Base-by-base conservation (phyloP, 2,329 filamentous ascomycete species). In the Zarea fungicola region DNA sequence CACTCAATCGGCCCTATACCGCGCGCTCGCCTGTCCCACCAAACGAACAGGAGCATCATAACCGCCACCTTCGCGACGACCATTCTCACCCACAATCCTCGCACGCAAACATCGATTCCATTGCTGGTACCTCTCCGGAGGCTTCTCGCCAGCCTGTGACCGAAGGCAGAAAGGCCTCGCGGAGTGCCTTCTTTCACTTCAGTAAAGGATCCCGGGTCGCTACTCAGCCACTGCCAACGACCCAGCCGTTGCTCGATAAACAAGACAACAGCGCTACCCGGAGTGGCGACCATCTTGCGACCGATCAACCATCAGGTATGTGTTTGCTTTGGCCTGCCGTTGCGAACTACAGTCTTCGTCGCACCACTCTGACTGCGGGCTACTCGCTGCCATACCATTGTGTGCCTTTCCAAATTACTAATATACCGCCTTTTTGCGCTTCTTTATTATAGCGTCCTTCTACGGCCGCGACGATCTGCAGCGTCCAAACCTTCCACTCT, bases 151-250 rank as follows among this genome's bases (percentile, higher is more conserved):
- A 48, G 57, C 60, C 54, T 51, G 60, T 63, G 50, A 59, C 63
- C 55, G 70, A 68, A 57, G 67, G 64, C 55, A 67, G 65, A 45
- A 74, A 71, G 56, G 55, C 66, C n/a, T 66, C 70, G 50, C 76
- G 73, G 58, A 69, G 70, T 57, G 70, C 71, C 55, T 76, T 77
- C 62, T 76, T 76, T 58, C 70, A 74, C 60, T 77, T 77, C 61
- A 69, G 66, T 53, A 78, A 77, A 56, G 61, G 61, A 19, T 63
- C 68, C 55, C 74, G 70, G 55, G 63, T 70, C 44, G 64, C 66
- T 40, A 72, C 69, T 46, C 61, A 64, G 39, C 48, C 48, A 13
- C 16, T 45, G 39, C 47, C 47, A n/a, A 9, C 32, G 19, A 42
- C 32, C 6, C 32, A 49, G 4, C 40, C 54, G 56, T 42, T 60